Conservation (phyloP, 2,329 filamentous ascomycete genomes). For the Diaporthe batatas region DNA sequence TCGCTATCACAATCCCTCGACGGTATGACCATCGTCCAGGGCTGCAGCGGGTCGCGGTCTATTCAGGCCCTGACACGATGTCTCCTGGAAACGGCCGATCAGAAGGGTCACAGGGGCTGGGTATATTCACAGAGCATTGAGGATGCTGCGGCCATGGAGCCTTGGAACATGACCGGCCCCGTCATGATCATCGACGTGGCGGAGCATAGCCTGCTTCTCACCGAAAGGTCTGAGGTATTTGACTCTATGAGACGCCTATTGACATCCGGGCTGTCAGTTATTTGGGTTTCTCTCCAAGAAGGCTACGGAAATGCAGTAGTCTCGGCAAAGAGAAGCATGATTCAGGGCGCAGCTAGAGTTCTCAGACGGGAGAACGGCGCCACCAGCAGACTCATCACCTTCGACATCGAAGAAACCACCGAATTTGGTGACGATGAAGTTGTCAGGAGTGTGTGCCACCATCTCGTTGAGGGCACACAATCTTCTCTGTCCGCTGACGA, state of each 20-base stretch:
- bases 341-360: not conserved
- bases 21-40: not conserved
- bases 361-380: slow-evolving; percentile 7
- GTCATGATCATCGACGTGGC: slow-evolving; percentile 6
- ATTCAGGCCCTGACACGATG: not conserved
- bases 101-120: not conserved
- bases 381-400: not conserved
- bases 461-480: not conserved
- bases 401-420: slow-evolving; percentile 6
- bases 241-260: not conserved
- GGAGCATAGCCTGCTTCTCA: slow-evolving; percentile 8
- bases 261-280: not conserved
- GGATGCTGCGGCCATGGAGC: not conserved
- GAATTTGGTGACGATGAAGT: not conserved
- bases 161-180: not conserved
- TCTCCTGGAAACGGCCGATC: not conserved
- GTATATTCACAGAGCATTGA: not conserved
- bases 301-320: not conserved
- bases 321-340: slow-evolving; percentile 4
- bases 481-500: not conserved
- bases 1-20: not conserved
- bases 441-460: not conserved
- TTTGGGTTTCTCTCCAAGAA: slow-evolving; percentile 8
- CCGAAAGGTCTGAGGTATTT: not conserved
- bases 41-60: not conserved